Evolutionary conservation across 2,329 filamentous ascomycete genomes (phyloP).

Genomic region (Pseudogymnoascus sp.): DNA sequence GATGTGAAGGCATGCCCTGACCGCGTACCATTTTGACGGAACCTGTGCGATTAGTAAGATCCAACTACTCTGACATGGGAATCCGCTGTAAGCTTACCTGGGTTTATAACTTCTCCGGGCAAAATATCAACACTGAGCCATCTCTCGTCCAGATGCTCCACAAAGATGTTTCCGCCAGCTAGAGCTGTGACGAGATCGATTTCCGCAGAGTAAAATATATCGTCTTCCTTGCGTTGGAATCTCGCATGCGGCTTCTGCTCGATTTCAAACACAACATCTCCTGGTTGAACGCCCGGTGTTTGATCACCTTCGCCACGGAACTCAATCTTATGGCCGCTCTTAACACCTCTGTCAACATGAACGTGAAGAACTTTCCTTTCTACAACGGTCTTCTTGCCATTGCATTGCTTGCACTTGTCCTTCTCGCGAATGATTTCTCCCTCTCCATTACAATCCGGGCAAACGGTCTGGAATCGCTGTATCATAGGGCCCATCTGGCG

Average conservation of each 20-base stretch:
- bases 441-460: constrained; percentile 95
- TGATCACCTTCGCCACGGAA: constrained; percentile 97
- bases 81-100: constrained; percentile 55
- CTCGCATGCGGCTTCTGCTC: constrained; percentile 97
- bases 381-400: constrained; percentile 94
- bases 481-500: constrained; percentile 99
- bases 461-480: constrained; percentile 98
- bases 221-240: constrained; percentile 94
- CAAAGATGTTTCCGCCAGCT: constrained; percentile 80
- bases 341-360: constrained; percentile 91
- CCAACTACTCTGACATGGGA: constrained; percentile 15
- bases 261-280: constrained; percentile 97
- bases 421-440: constrained; percentile 95
- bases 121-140: constrained; percentile 92
- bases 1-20: constrained; percentile 94
- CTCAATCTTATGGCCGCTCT: constrained; percentile 90
- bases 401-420: constrained; percentile 94
- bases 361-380: constrained; percentile 98
- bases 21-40: constrained; percentile 89
- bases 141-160: constrained; percentile 95
- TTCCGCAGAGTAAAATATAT: constrained; percentile 89
- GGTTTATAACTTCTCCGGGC: constrained; percentile 89
- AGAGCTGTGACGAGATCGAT: constrained; percentile 94
- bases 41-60: constrained; percentile 43
- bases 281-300: constrained; percentile 82